Conservation (phyloP, 148 eudicot genomes). For the Pouteria glomerata region DNA sequence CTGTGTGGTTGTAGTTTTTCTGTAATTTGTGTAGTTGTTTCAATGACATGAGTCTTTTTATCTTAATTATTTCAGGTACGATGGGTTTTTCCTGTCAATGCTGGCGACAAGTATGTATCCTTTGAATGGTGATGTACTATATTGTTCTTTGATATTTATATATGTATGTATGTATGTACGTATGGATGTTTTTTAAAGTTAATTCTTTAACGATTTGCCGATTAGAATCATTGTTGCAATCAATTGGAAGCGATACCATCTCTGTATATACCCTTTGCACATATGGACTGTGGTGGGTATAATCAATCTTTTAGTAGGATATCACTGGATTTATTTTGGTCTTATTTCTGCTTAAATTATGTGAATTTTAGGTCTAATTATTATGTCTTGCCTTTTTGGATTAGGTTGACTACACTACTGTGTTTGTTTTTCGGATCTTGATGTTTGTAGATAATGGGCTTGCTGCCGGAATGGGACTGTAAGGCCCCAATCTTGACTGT, state of each 20-base stretch:
- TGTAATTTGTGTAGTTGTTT: neutral
- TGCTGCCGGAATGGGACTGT: slow-evolving; percentile 98
- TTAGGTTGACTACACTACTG: slow-evolving; percentile 90
- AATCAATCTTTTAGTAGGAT: neutral
- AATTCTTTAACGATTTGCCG: slow-evolving; percentile 40
- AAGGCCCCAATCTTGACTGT: slow-evolving; percentile 33
- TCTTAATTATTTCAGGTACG: slow-evolving; percentile 64
- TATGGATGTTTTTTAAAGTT: neutral
- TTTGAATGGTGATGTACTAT: slow-evolving; percentile 10
- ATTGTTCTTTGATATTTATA: no score
- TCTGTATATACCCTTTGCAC: slow-evolving; percentile 77
- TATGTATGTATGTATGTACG: neutral
- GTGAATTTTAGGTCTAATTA: slow-evolving; percentile 8
- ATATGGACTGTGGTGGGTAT: slow-evolving; percentile 88
- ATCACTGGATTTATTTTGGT: slow-evolving; percentile 1
- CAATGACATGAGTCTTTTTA: neutral
- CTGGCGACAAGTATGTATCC: slow-evolving; percentile 96
- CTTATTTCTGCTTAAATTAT: no score
- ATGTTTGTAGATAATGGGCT: slow-evolving; percentile 96
- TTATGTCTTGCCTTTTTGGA: neutral
- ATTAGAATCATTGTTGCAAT: slow-evolving; percentile 74
- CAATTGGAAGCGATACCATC: slow-evolving; percentile 76
- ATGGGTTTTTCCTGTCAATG: slow-evolving; percentile 98
- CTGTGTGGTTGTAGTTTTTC: neutral
- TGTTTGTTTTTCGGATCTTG: slow-evolving; percentile 81